Evolutionary conservation across 768 basidiomycete genomes (phyloP), one percentile per base, ranked within the genome.

Genomic region (Trametopsis cervina): DNA sequence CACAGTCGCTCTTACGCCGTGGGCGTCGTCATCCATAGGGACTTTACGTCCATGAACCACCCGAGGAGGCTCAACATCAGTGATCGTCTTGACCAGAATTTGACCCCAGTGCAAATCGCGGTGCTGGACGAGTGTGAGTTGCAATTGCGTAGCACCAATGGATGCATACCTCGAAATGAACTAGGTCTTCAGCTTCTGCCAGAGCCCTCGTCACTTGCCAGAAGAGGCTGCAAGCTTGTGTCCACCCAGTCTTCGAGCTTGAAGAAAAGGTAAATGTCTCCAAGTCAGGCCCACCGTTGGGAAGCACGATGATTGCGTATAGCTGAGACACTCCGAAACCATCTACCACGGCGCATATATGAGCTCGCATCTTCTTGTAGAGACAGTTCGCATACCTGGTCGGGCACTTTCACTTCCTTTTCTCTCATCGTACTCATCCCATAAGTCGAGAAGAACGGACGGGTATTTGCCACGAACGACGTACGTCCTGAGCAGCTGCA

Each of bases 31-130:
- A 57, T 90, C 87, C 88, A 90, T 87, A 21, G 69, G 62, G 24
- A 72, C 46, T 25, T 66, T 63, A 15, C 29, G 29, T 43, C 35
- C 40, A 10, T 38, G 35, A 4, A 49, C 40, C 15, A 48, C 47
- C 37, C 37, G 58, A 43, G 18, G 49, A 10, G 53, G 57, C 55
- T 39, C 46, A 40, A 60, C 44, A 57, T 33, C 45, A 20, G 74
- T 65, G 2, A 75, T 49, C 50, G 74, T 72, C 59, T 83, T 82
- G 41, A 98, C 80, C 6, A 99, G 75, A 42, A 99, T 87, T 64
- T 99, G 96, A 18, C 96, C 96, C 80, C 90, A 91, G 58, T 99
- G 96, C n/a, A 99, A 78, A 64, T 99, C 96, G 25, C 96, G 91
- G 66, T 99, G 96, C 95, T 99, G 59, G 42, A 22, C 13, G 29